A percentile compares a stretch with the other conserved stretches of the same genome.
Conservation (phyloP, 176 grass and related monocot species). For the Aegilops speltoides region DNA sequence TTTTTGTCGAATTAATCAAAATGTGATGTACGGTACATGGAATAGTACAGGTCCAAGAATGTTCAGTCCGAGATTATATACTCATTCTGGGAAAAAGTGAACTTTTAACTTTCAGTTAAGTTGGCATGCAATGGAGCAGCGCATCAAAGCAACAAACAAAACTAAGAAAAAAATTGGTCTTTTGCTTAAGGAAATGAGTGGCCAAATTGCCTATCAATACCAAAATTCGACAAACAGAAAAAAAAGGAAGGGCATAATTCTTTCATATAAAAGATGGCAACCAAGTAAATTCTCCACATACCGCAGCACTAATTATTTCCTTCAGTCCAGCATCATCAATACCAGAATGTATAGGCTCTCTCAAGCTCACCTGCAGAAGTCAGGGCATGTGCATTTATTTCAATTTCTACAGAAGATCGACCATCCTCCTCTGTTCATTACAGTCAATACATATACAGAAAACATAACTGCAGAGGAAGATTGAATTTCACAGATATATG, state of each 20-base stretch:
- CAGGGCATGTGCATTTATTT: constrained; percentile 15
- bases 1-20: neutral
- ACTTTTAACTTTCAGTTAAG: neutral
- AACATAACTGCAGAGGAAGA: neutral
- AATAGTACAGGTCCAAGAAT: neutral
- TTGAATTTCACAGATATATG: neutral
- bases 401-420: neutral
- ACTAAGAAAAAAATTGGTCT: neutral
- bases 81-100: neutral
- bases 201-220: neutral
- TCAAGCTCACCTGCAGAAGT: constrained; percentile 85
- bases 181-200: neutral
- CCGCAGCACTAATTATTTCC: constrained; percentile 84
- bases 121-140: neutral
- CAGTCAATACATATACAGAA: neutral
- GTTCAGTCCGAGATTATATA: neutral
- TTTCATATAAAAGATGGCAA: constrained; percentile 18
- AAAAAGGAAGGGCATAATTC: neutral
- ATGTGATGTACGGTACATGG: neutral
- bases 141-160: neutral
- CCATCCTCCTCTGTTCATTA: neutral
- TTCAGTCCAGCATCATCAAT: constrained; percentile 65
- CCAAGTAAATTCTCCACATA: constrained; percentile 43
- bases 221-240: neutral
- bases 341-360: constrained; percentile 71